Percentiles rank a stretch among this genome's conserved stretches.
Conservation (phyloP, 176 grass and related monocot genomes). For the Carex parvula region DNA sequence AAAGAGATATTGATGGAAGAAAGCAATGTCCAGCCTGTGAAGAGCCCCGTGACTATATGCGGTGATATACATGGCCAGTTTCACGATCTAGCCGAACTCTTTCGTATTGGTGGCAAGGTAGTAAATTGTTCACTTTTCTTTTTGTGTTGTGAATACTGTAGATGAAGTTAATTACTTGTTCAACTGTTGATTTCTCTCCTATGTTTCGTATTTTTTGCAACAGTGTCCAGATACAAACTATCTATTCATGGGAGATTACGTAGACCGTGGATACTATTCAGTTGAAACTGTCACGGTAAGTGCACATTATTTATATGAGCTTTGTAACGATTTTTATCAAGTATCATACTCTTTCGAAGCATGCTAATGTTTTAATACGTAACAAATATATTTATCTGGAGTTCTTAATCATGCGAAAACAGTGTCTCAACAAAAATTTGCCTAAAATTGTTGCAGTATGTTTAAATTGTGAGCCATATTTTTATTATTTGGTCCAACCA, state of each 20-base stretch:
- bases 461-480: neutral
- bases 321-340: neutral
- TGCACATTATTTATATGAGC: neutral
- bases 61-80: conserved; percentile 99
- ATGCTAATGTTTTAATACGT: neutral
- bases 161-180: neutral
- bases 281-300: conserved; percentile 98
- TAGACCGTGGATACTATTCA: conserved; percentile 95
- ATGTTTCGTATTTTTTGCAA: conserved; percentile 22
- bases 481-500: neutral
- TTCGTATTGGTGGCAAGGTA: conserved; percentile 97
- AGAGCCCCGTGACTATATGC: conserved; percentile 93
- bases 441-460: neutral
- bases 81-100: conserved; percentile 95
- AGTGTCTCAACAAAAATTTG: neutral
- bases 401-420: neutral
- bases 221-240: conserved; percentile 99
- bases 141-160: neutral
- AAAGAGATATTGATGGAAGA: conserved; percentile 99
- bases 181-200: neutral
- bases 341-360: neutral
- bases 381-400: neutral
- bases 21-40: conserved; percentile 98
- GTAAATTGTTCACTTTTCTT: neutral
- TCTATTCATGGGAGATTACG: conserved; percentile 99